Conservation (phyloP, 805 yeast species). For the Starmerella potacharoeniae region DNA sequence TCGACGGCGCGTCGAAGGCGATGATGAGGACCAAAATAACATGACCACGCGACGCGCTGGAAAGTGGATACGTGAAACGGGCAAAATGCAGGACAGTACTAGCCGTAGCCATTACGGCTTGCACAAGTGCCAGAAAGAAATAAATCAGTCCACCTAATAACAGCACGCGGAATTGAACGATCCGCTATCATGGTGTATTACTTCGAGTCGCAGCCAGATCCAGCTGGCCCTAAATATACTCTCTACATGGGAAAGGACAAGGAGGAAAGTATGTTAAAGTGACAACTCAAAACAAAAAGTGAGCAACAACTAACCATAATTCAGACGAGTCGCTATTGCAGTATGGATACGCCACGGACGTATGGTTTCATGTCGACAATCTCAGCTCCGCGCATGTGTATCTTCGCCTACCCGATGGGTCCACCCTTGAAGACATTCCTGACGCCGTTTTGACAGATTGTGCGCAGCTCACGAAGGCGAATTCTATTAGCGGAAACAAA, state of each 20-base stretch:
- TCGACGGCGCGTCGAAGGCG: too few relatives aligned
- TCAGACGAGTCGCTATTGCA: conserved; percentile 44
- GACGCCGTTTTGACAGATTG: conserved; percentile 43
- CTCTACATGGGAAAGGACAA: conserved; percentile 67
- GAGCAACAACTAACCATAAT: neutral
- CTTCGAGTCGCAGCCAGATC: conserved; percentile 24
- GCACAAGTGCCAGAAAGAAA: neutral
- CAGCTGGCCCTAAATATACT: conserved; percentile 1
- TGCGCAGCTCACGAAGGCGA: conserved; percentile 57
- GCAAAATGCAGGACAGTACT: neutral
- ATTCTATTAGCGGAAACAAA: conserved; percentile 39
- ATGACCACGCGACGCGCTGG: conserved; percentile 1
- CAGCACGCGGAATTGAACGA: too few relatives aligned
- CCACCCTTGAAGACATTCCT: conserved; percentile 39
- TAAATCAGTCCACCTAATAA: neutral
- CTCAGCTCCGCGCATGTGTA: conserved; percentile 70
- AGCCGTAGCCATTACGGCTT: neutral
- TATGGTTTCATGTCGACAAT: conserved; percentile 73
- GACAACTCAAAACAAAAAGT: neutral
- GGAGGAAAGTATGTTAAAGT: conserved; percentile 38
- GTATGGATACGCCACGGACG: conserved; percentile 51
- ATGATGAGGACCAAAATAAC: too few relatives aligned
- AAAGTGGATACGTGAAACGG: neutral
- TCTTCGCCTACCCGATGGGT: conserved; percentile 43
- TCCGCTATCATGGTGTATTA: conserved; percentile 34